Evolutionary conservation across 805 yeast species (phyloP).

Genomic region (Zygosaccharomyces kombuchaensis): DNA sequence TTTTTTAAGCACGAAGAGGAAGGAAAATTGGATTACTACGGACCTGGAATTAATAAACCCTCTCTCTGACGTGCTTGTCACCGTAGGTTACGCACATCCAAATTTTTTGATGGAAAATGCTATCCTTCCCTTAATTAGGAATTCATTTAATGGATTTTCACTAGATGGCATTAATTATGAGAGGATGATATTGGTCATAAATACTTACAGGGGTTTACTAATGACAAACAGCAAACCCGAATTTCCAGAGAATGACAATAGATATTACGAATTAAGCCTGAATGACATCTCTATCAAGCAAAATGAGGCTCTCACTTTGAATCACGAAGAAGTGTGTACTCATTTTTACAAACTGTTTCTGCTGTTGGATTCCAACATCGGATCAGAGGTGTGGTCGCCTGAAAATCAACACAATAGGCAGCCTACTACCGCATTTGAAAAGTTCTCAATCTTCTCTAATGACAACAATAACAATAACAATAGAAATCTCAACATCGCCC

Average conservation of each 20-base stretch:
- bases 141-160: constrained; percentile 52
- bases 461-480: constrained; percentile 31
- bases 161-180: constrained; percentile 68
- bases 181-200: constrained; percentile 61
- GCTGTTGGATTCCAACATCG: constrained; percentile 57
- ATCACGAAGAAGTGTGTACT: constrained; percentile 68
- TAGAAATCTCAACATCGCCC: constrained; percentile 44
- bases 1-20: constrained; percentile 52
- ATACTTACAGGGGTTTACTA: constrained; percentile 67
- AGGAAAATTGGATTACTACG: constrained; percentile 71
- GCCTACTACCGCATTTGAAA: constrained; percentile 36
- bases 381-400: constrained; percentile 41
- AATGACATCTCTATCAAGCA: constrained; percentile 33
- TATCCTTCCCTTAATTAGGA: constrained; percentile 61
- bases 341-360: constrained; percentile 52
- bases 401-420: constrained; percentile 36
- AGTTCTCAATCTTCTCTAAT: constrained; percentile 39
- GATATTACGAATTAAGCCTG: constrained; percentile 32
- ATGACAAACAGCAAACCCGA: constrained; percentile 65
- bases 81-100: constrained; percentile 72
- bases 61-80: constrained; percentile 66
- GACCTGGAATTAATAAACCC: constrained; percentile 61
- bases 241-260: constrained; percentile 54
- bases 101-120: constrained; percentile 78
- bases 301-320: constrained; percentile 30